Evolutionary conservation across 2,329 filamentous ascomycete species (phyloP).

Genomic region (Pochonia chlamydosporia): DNA sequence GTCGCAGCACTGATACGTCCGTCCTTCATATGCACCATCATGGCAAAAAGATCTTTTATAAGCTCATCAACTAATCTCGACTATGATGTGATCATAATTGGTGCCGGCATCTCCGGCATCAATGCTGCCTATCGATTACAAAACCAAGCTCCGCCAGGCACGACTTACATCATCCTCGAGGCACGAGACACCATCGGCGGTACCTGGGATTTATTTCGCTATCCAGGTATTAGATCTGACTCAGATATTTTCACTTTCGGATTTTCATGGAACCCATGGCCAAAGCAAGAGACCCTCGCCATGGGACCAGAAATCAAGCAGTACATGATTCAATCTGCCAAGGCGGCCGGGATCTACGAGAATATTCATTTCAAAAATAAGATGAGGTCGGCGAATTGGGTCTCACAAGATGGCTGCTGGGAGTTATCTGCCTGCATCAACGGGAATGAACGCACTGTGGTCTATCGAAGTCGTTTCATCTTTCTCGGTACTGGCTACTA

Average conservation of each 20-base stretch:
- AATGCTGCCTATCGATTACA: constrained; percentile 64
- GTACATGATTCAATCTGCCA: constrained; percentile 44
- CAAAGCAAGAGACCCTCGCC: constrained; percentile 42
- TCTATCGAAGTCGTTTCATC: constrained; percentile 44
- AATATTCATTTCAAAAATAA: constrained; percentile 43
- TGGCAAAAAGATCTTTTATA: no score
- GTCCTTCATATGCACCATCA: no score
- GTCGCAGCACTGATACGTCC: no score
- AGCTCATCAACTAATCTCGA: no score
- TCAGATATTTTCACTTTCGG: constrained; percentile 52
- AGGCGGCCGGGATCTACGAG: constrained; percentile 26
- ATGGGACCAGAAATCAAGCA: constrained; percentile 39
- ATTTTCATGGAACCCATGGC: constrained; percentile 66
- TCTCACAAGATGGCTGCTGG: constrained; percentile 47
- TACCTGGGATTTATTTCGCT: constrained; percentile 69
- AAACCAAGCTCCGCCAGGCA: constrained; percentile 40
- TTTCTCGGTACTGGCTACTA: constrained; percentile 61
- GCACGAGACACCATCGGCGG: constrained; percentile 57
- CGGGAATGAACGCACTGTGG: constrained; percentile 8
- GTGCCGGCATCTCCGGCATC: constrained; percentile 65
- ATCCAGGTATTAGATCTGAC: constrained; percentile 60
- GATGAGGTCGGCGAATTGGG: constrained; percentile 43
- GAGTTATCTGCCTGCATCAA: constrained; percentile 32
- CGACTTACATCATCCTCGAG: constrained; percentile 58
- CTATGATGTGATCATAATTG: constrained; percentile 55